Percentiles rank a stretch among this genome's conserved stretches.
phyloP scores from a whole-genome alignment of 306 rosid species.

The Quercus robur region DNA sequence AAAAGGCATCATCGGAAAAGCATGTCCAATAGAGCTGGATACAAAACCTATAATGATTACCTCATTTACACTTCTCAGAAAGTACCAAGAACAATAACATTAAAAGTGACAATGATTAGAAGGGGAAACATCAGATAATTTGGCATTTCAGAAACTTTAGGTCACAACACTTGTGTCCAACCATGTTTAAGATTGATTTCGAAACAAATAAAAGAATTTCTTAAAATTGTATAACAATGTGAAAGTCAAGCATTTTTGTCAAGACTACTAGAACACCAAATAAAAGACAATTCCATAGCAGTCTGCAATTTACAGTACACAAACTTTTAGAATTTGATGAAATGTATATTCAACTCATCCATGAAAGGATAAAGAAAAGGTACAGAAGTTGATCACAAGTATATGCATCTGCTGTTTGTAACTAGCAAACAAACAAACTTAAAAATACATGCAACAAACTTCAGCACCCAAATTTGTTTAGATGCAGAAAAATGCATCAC shows the following conservation, averaged over 20 bases:
- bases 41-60: not conserved
- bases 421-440: conserved; percentile 2
- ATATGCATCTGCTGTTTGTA: not conserved
- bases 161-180: not conserved
- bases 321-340: conserved; percentile 12
- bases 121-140: not conserved
- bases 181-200: not conserved
- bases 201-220: not conserved
- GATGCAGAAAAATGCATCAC: conserved; percentile 1
- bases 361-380: not conserved
- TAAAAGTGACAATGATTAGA: not conserved
- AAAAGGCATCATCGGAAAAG: not conserved
- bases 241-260: not conserved
- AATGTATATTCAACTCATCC: not conserved
- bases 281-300: conserved; percentile 84
- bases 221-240: not conserved
- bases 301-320: conserved; percentile 44
- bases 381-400: not conserved
- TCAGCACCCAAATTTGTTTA: conserved; percentile 9
- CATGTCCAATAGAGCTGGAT: not conserved
- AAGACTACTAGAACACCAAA: conserved; percentile 4
- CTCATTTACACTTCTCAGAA: not conserved
- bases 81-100: not conserved
- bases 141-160: not conserved
- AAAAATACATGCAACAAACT: conserved; percentile 15